Evolutionary conservation across 2,329 filamentous ascomycete species (phyloP), one percentile per base, ranked within the genome.

Genomic region (Gremmenia infestans): DNA sequence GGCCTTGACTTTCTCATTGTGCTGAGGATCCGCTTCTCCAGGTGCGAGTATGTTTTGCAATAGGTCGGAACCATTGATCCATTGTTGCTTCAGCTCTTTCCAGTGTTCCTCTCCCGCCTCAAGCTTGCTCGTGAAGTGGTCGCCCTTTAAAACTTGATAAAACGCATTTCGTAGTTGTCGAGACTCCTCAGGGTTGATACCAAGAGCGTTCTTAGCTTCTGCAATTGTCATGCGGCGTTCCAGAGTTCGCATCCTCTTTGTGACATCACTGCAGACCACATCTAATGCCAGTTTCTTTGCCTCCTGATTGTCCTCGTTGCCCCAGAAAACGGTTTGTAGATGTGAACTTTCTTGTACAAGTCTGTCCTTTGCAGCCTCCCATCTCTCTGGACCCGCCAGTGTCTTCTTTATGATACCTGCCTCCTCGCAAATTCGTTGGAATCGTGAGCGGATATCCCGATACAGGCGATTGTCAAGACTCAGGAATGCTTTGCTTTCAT

Each of bases 221-320:
- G 83, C 80, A 46, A 93, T 81, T 0, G 83, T 86, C 79, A 93
- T 85, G n/a, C 81, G 77, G 36, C 77, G 79, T 49, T 84, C 81
- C 55, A 83, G 69, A 12, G 75, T 82, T 65, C 89, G 82, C 76
- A 92, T 85, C 19, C 87, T 78, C 72, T 94, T 94, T 1, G 88
- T 92, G 32, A 93, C 87, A 72, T 93, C 89, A 28, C 83, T 87
- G 67, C 88, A 91, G 23, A 95, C 85, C 47, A 91, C 81, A 68
- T 95, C 89, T 5, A 95, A 74, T 0, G 89, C 88, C 47, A 90
- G 76, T 39, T 79, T 79, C 67, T 86, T 88, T 43, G 78, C 75
- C 45, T 87, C 83, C 15, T 81, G 70, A 22, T 84, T 76, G 3
- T 80, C 78, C 25, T 81, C 78, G 45, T 82, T 78, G 6, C 77